Base-by-base conservation (phyloP, 345 rosid genomes). In the Camelina sativa region DNA sequence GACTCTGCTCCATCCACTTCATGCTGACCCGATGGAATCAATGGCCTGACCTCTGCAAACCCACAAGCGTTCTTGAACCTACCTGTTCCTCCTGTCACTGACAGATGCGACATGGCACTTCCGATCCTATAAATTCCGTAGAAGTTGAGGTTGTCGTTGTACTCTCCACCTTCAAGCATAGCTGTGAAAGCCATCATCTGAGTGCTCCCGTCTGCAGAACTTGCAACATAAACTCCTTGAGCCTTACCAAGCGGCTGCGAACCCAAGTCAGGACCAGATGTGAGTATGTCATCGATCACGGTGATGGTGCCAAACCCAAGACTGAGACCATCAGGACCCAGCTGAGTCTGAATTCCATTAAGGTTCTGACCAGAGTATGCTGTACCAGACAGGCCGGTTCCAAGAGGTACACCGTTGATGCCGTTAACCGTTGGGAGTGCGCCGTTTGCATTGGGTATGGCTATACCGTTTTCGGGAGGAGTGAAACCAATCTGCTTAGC, bases 161-260 rank as follows among this genome's bases (percentile, higher is more conserved):
- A 95, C 44, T 95, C 97, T 4, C 96, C 97, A 15, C 88, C 99
- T 83, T 95, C 99, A 15, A 95, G 76, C 90, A 86, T 82, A 34
- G 97, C 93, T 25, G 97, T 87, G 77, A 95, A 95, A 48, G 97
- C 86, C 97, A 94, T 88, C 97, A 91, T 90, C 82, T 94, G 99
- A 37, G 89, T 87, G 63, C 84, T 80, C 53, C 97, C 97, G 63
- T 89, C 90, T 19, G 84, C 87, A 20, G 99, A 91, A 37, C 93
- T 91, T 1, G 97, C 97, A 64, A 90, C 87, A 50, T 91, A 90
- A 63, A 90, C 90, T 37, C 98, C 98, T 73, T 91, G 97, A 69
- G 97, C 98, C 71, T 85, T 91, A 35, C 98, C 97, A 11, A 95
- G 80, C 6, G 79, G 64, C 75, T 90, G 96, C 0, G 92, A 84